Evolutionary conservation across 768 basidiomycete genomes (phyloP).

Genomic region (Collybiopsis luxurians): DNA sequence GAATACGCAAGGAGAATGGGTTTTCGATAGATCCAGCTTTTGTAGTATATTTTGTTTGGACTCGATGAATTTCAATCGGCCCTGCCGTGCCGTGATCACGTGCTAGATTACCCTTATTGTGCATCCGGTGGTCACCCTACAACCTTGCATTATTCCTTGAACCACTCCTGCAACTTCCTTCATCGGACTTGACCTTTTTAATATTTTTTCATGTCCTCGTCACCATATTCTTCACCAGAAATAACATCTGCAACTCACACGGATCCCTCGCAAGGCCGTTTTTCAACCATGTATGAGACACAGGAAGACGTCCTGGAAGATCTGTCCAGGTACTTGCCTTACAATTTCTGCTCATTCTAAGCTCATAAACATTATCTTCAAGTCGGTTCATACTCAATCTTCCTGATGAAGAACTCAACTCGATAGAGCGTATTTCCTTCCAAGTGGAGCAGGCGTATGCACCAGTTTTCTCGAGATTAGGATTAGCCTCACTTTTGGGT

Average conservation of each 20-base stretch:
- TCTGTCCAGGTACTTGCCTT: conserved; percentile 70
- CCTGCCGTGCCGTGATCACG: not conserved
- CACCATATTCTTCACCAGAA: conserved; percentile 79
- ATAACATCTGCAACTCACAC: conserved; percentile 36
- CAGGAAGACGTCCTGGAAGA: conserved; percentile 90
- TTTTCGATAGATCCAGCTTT: conserved; percentile 40
- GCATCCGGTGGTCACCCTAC: not conserved
- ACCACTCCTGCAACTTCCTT: not conserved
- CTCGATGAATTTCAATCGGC: not conserved
- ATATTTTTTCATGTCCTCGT: conserved; percentile 60
- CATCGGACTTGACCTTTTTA: conserved; percentile 25
- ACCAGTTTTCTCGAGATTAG: conserved; percentile 9
- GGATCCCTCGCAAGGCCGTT: conserved; percentile 33
- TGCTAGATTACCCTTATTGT: not conserved
- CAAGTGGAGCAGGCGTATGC: conserved; percentile 98
- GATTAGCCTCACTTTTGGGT: conserved; percentile 14
- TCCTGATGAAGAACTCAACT: conserved; percentile 87
- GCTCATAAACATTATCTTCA: conserved; percentile 4
- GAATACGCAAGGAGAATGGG: conserved; percentile 94
- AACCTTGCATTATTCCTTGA: conserved; percentile 16
- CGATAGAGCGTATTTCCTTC: conserved; percentile 93
- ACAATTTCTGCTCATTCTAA: conserved; percentile 9
- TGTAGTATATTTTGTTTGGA: not conserved
- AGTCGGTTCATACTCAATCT: conserved; percentile 97
- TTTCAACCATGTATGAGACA: conserved; percentile 69